A percentile compares a stretch with the other conserved stretches of the same genome.
Evolutionary conservation across 805 yeast species (phyloP).

Genomic region (Candida xyloterini): DNA sequence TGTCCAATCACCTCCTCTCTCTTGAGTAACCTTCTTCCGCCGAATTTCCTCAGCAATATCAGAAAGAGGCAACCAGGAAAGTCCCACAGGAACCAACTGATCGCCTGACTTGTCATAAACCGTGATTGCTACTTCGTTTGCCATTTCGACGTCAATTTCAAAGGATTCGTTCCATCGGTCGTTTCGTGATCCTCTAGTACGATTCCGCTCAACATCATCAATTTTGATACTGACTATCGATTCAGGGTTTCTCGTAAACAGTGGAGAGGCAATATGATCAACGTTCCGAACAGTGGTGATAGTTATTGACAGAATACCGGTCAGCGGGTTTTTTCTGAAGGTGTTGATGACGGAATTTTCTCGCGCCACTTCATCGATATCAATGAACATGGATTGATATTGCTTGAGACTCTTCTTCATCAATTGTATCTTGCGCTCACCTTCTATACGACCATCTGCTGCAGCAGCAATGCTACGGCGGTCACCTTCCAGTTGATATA

Average conservation of each 20-base stretch:
- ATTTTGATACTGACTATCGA: conserved; percentile 73
- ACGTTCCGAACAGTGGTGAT: conserved; percentile 80
- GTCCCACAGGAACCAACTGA: conserved; percentile 78
- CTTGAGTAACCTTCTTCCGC: conserved; percentile 77
- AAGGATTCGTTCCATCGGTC: conserved; percentile 86
- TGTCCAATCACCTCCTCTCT: conserved; percentile 67
- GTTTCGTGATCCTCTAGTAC: conserved; percentile 68
- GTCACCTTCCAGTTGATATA: conserved; percentile 91
- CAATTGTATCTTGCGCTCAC: conserved; percentile 79
- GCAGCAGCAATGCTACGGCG: conserved; percentile 82
- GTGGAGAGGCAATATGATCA: conserved; percentile 86
- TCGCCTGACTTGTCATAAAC: conserved; percentile 78
- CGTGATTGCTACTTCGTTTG: conserved; percentile 86
- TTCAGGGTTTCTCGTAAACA: conserved; percentile 77
- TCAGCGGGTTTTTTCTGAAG: conserved; percentile 75
- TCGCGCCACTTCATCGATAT: conserved; percentile 61
- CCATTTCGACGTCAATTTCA: conserved; percentile 77
- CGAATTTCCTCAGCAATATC: conserved; percentile 95
- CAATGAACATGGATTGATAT: conserved; percentile 84
- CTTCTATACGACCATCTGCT: conserved; percentile 79
- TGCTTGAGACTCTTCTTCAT: conserved; percentile 80
- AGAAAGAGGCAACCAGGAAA: conserved; percentile 85
- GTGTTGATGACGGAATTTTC: conserved; percentile 66
- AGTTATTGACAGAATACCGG: conserved; percentile 76
- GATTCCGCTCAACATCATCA: conserved; percentile 82